Conservation (phyloP, 352 stramenopile genomes). For the Globisporangium irregulare region DNA sequence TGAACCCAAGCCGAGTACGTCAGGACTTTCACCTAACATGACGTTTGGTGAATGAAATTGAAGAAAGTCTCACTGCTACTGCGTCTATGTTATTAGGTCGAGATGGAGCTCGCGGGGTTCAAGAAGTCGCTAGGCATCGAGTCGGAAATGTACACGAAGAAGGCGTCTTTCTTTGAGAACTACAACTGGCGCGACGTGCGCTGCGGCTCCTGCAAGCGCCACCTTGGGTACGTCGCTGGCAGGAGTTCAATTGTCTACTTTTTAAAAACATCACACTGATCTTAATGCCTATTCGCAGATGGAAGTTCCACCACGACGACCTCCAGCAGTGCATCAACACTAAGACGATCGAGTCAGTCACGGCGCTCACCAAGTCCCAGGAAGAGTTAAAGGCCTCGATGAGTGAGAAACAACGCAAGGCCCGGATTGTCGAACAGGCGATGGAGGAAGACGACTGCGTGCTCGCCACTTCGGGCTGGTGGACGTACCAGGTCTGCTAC, state of each 20-base stretch:
- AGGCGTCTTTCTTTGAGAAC: slow-evolving; percentile 74
- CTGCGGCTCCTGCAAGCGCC: slow-evolving; percentile 70
- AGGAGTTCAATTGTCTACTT: neutral
- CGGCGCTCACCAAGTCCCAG: slow-evolving; percentile 31
- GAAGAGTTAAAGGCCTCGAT: slow-evolving; percentile 34
- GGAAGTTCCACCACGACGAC: slow-evolving; percentile 82
- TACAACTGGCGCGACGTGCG: slow-evolving; percentile 82
- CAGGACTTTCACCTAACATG: neutral
- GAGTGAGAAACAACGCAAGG: slow-evolving; percentile 32
- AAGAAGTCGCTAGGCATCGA: slow-evolving; percentile 53
- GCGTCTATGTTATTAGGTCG: slow-evolving; percentile 31
- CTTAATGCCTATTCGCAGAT: slow-evolving; percentile 9
- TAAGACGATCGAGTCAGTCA: slow-evolving; percentile 50
- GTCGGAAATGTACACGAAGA: slow-evolving; percentile 62
- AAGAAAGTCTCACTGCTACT: neutral
- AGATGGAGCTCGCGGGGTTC: slow-evolving; percentile 81
- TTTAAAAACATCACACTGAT: neutral
- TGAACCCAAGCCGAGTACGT: slow-evolving; percentile 66
- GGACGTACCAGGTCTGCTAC: slow-evolving; percentile 87
- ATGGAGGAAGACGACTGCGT: slow-evolving; percentile 53
- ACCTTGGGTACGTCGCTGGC: slow-evolving; percentile 47
- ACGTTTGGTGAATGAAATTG: neutral
- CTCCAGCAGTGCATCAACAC: slow-evolving; percentile 67
- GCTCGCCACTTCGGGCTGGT: slow-evolving; percentile 65
- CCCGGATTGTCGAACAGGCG: slow-evolving; percentile 45